Base-by-base conservation (phyloP, 768 basidiomycete species). In the Kwoniella bestiolae region DNA sequence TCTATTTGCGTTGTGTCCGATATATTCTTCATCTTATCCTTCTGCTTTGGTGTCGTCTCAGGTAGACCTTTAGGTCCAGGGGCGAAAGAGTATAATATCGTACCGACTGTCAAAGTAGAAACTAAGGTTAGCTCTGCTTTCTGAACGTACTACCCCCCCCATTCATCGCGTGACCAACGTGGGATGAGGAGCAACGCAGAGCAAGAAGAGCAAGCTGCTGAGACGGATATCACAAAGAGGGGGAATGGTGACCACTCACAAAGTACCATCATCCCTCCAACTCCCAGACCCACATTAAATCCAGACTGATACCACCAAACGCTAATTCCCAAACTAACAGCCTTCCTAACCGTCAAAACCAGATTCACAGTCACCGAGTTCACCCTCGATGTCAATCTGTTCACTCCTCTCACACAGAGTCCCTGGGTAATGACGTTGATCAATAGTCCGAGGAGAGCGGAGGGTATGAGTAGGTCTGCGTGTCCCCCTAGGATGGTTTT, bases 221-320 rank as follows among this genome's bases (percentile, higher is more conserved):
- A n/a, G n/a, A n/a, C n/a, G n/a, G n/a, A n/a, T n/a, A n/a, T n/a
- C n/a, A n/a, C n/a, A n/a, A n/a, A n/a, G n/a, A n/a, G 5, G 26
- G 7, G 51, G 28, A 12, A 23, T 29, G 18, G 29, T 41, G 5
- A 6, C 26, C 6, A 73, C 79, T 66, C 35, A 81, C 80, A 57
- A 68, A 91, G 87, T 2, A 94, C 92, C 86, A 92, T 87, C 3
- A 76, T 80, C 3, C 90, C 90, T 25, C 92, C 92, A 5, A 84
- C 38, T 0, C 83, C 87, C 25, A 92, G 82, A 65, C 87, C 86
- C 0, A 76, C 60, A 64, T 90, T 90, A 86, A 89, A 88, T 4
- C 86, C 87, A 66, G 86, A 87, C 1, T 88, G 88, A 74, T 91
- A 92, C 86, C 87, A 91, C 89, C 90, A 91, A 7, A 94, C 89